These are phyloP conservation scores for Aspergillus sclerotiicarbonarius DNA, from an alignment of 495 filamentous ascomycete species.

Conservation along the genomic window DNA sequence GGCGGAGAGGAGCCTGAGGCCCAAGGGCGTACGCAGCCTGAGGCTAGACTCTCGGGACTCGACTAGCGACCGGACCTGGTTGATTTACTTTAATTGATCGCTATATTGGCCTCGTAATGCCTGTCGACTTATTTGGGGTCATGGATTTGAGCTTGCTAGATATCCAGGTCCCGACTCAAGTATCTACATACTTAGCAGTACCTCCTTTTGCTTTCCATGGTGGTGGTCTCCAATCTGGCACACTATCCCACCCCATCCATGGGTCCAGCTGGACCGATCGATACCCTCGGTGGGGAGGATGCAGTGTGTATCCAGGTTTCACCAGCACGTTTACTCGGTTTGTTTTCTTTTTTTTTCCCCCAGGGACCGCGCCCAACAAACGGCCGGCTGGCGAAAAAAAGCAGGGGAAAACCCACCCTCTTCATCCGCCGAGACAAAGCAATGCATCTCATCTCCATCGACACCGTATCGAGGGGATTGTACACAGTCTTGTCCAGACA, in stretches of 20 bases:
- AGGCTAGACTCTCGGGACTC: constrained; percentile 6
- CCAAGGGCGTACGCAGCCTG: constrained; percentile 3
- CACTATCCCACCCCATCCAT: not conserved
- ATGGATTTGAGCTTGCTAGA: not conserved
- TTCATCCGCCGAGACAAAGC: too few relatives aligned
- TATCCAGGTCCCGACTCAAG: too few relatives aligned
- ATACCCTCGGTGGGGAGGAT: not conserved
- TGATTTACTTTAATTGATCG: constrained; percentile 4
- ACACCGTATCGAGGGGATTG: too few relatives aligned
- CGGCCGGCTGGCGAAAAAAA: too few relatives aligned
- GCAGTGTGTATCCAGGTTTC: not conserved
- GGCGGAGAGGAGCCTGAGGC: constrained; percentile 16
- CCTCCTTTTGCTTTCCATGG: not conserved
- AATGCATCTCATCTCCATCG: too few relatives aligned
- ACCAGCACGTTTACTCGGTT: not conserved
- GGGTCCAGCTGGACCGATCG: constrained; percentile 1
- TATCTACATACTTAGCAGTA: too few relatives aligned
- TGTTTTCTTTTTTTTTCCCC: not conserved
- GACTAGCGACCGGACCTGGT: not conserved
- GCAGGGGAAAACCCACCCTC: too few relatives aligned
- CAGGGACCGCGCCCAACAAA: not conserved
- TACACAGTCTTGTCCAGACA: too few relatives aligned
- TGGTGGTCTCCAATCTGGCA: not conserved
- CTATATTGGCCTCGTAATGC: not conserved
- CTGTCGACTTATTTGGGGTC: not conserved